A percentile compares a stretch with the other conserved stretches of the same genome.
These are phyloP conservation scores for Nakazawaea populi DNA, from an alignment of 805 yeast genomes.

Conservation along the genomic window DNA sequence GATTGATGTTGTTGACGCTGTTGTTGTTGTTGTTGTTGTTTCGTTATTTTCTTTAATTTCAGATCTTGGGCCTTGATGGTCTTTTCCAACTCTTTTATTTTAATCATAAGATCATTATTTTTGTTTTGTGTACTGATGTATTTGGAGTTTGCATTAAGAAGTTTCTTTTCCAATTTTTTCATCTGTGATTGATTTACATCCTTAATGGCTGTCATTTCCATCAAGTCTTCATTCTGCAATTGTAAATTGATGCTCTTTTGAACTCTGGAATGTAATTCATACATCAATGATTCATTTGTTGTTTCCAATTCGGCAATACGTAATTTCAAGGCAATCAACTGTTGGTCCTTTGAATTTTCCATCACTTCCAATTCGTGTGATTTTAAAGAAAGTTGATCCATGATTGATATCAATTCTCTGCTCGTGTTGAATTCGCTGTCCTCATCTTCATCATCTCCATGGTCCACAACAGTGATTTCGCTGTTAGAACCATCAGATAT, in stretches of 20 bases:
- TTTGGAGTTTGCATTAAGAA: background rate
- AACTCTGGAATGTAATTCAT: constrained; percentile 22
- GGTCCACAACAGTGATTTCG: constrained; percentile 17
- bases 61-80: background rate
- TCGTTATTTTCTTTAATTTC: constrained; percentile 13
- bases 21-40: background rate
- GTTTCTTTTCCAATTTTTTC: background rate
- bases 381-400: constrained; percentile 10
- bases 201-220: constrained; percentile 18
- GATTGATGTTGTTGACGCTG: background rate
- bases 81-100: constrained; percentile 12
- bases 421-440: constrained; percentile 1
- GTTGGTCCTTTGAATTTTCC: constrained; percentile 7
- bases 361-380: background rate
- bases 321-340: constrained; percentile 9
- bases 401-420: constrained; percentile 15
- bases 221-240: constrained; percentile 32
- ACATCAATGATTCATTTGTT: constrained; percentile 11
- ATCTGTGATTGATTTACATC: background rate
- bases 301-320: constrained; percentile 12
- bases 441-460: constrained; percentile 17
- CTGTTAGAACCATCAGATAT: background rate
- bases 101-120: constrained; percentile 18
- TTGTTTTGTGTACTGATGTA: background rate
- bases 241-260: constrained; percentile 32